Evolutionary conservation across 192 early-diverging fungal species (phyloP).

Genomic region (Dissophora globulifera): DNA sequence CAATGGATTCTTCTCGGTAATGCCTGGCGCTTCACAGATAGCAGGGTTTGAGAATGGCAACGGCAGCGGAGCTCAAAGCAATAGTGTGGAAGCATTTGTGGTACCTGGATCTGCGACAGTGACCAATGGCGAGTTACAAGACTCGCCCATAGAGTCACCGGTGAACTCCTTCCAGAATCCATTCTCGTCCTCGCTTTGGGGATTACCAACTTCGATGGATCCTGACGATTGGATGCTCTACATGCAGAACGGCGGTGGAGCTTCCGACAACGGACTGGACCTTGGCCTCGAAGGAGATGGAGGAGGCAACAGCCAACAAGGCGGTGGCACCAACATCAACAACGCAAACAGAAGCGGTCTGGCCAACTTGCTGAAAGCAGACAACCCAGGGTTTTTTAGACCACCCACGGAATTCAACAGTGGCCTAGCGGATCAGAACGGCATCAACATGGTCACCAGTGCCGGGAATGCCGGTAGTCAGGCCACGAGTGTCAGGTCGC

Average conservation of each 20-base stretch:
- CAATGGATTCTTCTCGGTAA: conserved; percentile 15
- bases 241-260: conserved; percentile 37
- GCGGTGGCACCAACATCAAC: not conserved
- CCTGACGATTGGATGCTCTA: conserved; percentile 47
- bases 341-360: not conserved
- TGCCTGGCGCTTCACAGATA: too few relatives aligned
- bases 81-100: conserved; percentile 32
- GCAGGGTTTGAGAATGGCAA: not conserved
- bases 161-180: conserved; percentile 35
- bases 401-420: conserved; percentile 2
- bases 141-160: too few relatives aligned
- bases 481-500: not conserved
- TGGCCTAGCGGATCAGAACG: not conserved
- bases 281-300: not conserved
- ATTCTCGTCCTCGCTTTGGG: conserved; percentile 48
- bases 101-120: conserved; percentile 31
- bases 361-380: too few relatives aligned
- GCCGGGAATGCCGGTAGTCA: not conserved
- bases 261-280: not conserved
- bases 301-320: not conserved
- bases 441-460: not conserved
- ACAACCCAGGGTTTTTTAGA: conserved; percentile 4
- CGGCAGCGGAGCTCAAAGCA: not conserved
- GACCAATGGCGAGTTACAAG: too few relatives aligned
- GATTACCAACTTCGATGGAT: conserved; percentile 44